Evolutionary conservation across 73 alveolate species (phyloP), one percentile per base, ranked within the genome.

Genomic region (Paramecium pentaurelia): DNA sequence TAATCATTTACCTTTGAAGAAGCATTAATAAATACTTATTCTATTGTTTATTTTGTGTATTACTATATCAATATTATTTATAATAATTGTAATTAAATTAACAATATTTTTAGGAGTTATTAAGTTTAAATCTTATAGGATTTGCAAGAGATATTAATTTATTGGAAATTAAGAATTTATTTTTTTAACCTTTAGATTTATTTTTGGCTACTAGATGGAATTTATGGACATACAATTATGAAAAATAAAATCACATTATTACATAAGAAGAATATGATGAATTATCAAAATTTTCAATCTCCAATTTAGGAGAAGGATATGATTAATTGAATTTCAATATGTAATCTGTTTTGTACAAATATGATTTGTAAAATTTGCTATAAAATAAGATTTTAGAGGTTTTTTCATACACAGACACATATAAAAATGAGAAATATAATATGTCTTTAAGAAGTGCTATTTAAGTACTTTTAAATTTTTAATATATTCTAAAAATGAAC

Each of bases 151-250:
- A 75, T 34, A 75, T 75, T 22, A 45, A 75, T 75, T 37, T 75
- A 8, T 27, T 75, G 4, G 42, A 75, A 40, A 40, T 75, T 75
- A 75, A 75, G 27, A 75, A 40, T 75, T 75, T 75, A 37, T 32
- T 75, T 37, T 75, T 34, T 37, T 75, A 75, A 75, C 88, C 88
- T 1, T 37, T 75, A 40, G 60, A 75, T 34, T 37, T 10, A 38
- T 75, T 75, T 75, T 45, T 75, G 36, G 88, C 49, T 16, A 37
- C 88, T 11, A 75, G 88, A 18, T 75, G 88, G 88, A 75, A 37
- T 22, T 32, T 75, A 6, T 22, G 42, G 36, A 37, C 42, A 14
- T 75, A 75, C 10, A 37, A 37, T 40, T 32, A 34, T n/a, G 42
- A 34, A 75, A 37, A 22, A 37, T n/a, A 75, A 22, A 22, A 75